phyloP scores from a whole-genome alignment of 345 rosid species.

The Eucalyptus brandiana region DNA sequence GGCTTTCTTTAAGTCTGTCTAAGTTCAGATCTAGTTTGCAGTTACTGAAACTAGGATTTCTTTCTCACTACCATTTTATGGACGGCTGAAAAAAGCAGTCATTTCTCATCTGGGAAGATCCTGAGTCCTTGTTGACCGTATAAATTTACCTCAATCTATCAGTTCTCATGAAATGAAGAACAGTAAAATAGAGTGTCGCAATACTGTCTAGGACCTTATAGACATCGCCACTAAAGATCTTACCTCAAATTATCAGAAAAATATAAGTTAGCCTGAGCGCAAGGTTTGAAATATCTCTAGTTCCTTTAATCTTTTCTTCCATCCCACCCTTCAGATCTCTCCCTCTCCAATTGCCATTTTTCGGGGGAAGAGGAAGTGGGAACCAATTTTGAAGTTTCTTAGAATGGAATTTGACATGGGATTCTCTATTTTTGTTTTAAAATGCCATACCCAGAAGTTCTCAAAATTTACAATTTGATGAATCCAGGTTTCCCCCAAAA shows the following conservation, averaged over 20 bases:
- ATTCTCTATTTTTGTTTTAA: not conserved
- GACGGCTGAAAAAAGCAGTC: not conserved
- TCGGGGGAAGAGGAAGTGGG: not conserved
- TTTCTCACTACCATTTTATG: not conserved
- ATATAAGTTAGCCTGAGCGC: not conserved
- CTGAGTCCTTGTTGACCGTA: not conserved
- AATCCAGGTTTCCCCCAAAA: constrained; percentile 23
- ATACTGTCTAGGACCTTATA: not conserved
- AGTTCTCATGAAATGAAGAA: not conserved
- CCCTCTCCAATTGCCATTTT: not conserved
- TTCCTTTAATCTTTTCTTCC: not conserved
- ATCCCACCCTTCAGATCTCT: not conserved
- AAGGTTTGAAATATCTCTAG: not conserved
- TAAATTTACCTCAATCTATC: not conserved
- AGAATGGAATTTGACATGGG: not conserved
- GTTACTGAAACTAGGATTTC: not conserved
- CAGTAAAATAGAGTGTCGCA: not conserved
- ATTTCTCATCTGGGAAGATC: not conserved
- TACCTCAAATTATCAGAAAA: not conserved
- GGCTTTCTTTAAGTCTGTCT: not conserved
- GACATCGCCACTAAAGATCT: not conserved
- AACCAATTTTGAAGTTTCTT: not conserved
- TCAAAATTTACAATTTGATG: not conserved
- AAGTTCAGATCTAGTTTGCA: not conserved
- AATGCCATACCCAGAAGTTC: not conserved